phyloP scores from a whole-genome alignment of 2,329 filamentous ascomycete species.

The Lachnellula hyalina region DNA sequence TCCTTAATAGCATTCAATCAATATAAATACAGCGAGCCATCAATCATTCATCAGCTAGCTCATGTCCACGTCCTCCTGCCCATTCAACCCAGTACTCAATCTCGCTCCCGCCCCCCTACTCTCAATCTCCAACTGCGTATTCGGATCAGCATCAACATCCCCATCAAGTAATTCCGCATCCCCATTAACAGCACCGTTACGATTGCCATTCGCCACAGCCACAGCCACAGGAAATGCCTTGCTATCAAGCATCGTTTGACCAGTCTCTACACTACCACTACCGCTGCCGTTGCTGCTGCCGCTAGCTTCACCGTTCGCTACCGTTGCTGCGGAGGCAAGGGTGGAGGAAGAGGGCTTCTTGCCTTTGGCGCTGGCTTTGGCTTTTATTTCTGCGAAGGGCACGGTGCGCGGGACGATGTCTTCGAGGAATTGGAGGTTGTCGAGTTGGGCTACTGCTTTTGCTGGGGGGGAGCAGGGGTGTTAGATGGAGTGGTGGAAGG shows the following conservation, averaged over 20 bases:
- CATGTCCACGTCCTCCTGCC: slow-evolving; percentile 29
- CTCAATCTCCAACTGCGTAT: slow-evolving; percentile 31
- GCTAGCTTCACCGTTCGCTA: neutral
- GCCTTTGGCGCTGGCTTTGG: slow-evolving; percentile 31
- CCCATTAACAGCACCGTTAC: slow-evolving; percentile 8
- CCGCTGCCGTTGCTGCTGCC: slow-evolving; percentile 23
- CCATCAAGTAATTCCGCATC: slow-evolving; percentile 4
- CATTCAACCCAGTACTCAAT: slow-evolving; percentile 15
- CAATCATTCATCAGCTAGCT: slow-evolving; percentile 12
- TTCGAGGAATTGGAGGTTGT: slow-evolving; percentile 90
- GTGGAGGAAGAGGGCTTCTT: no score
- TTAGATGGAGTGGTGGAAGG: slow-evolving; percentile 51
- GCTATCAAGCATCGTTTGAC: slow-evolving; percentile 30
- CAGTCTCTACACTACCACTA: slow-evolving; percentile 23
- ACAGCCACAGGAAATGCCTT: slow-evolving; percentile 10
- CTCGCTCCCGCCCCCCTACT: slow-evolving; percentile 15
- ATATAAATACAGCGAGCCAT: neutral
- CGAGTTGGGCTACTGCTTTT: slow-evolving; percentile 77
- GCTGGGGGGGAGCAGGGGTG: slow-evolving; percentile 45
- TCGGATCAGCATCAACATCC: slow-evolving; percentile 21
- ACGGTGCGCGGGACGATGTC: slow-evolving; percentile 87
- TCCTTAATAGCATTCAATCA: no score
- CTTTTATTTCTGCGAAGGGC: slow-evolving; percentile 74
- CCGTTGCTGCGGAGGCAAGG: no score
- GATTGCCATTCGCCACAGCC: no score